Evolutionary conservation across 2,329 filamentous ascomycete species (phyloP).

Genomic region (Fusarium sp.): DNA sequence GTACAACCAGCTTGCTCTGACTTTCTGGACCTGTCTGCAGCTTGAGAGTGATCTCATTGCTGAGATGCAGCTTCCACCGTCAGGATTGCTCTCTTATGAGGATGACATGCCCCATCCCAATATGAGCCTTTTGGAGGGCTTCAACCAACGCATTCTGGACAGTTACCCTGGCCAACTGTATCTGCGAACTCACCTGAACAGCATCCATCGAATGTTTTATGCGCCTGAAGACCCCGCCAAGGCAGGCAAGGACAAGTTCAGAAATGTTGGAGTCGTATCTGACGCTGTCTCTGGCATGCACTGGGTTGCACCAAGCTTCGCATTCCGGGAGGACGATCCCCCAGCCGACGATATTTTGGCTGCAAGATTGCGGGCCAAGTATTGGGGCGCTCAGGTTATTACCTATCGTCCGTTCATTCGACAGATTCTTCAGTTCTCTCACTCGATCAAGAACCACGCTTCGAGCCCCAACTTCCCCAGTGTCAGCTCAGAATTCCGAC

Average conservation of each 20-base stretch:
- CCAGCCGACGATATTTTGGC: conserved; percentile 81
- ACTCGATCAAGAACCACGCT: conserved; percentile 51
- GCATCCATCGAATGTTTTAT: conserved; percentile 69
- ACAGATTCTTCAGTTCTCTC: conserved; percentile 64
- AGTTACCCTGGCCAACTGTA: conserved; percentile 73
- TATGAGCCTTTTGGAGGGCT: conserved; percentile 56
- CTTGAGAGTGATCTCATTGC: conserved; percentile 95
- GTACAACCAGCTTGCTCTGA: conserved; percentile 74
- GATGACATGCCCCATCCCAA: conserved; percentile 75
- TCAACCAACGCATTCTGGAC: conserved; percentile 62
- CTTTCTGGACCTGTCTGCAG: conserved; percentile 94
- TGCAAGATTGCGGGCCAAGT: conserved; percentile 90
- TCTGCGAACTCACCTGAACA: conserved; percentile 72
- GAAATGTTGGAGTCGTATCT: conserved; percentile 60
- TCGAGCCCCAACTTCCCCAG: conserved; percentile 49
- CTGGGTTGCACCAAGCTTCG: conserved; percentile 62
- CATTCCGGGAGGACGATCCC: conserved; percentile 73
- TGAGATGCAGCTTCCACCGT: conserved; percentile 75
- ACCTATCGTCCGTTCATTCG: conserved; percentile 82
- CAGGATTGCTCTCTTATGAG: conserved; percentile 70
- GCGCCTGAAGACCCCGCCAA: conserved; percentile 55
- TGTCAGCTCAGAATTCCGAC: conserved; percentile 50
- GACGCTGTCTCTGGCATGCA: conserved; percentile 55
- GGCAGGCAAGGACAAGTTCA: conserved; percentile 53
- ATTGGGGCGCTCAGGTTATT: conserved; percentile 91